A percentile compares a stretch with the other conserved stretches of the same genome.
These are phyloP conservation scores for Zymoseptoria brevis DNA, from an alignment of 2,329 filamentous ascomycete genomes.

Conservation along the genomic window DNA sequence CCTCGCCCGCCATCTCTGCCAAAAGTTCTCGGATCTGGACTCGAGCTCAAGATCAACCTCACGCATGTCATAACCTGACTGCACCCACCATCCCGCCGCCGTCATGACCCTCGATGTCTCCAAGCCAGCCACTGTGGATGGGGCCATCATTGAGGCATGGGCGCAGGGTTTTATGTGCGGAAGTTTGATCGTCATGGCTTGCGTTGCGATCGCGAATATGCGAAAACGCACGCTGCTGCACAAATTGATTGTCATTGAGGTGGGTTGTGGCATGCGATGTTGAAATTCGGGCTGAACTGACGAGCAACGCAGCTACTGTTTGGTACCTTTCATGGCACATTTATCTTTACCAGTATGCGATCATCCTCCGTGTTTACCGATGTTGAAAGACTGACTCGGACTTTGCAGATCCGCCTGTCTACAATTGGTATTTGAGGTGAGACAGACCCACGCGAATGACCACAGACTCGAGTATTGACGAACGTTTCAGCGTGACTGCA, in stretches of 20 bases:
- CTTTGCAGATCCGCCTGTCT: slow-evolving; percentile 38
- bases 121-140: slow-evolving; percentile 20
- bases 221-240: slow-evolving; percentile 40
- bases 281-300: background rate
- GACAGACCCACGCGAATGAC: background rate
- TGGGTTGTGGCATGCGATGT: slow-evolving; percentile 16
- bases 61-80: background rate
- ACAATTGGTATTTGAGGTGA: slow-evolving; percentile 52
- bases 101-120: slow-evolving; percentile 20
- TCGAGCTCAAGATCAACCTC: background rate
- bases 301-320: slow-evolving; percentile 15
- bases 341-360: slow-evolving; percentile 44
- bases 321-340: slow-evolving; percentile 48
- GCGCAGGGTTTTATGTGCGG: slow-evolving; percentile 29
- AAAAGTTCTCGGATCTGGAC: background rate
- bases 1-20: background rate
- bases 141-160: slow-evolving; percentile 27
- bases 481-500: slow-evolving; percentile 42
- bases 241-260: slow-evolving; percentile 45
- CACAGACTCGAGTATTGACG: background rate
- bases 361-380: slow-evolving; percentile 1
- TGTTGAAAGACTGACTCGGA: slow-evolving; percentile 5
- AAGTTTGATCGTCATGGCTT: slow-evolving; percentile 41
- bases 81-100: too few relatives aligned
- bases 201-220: slow-evolving; percentile 44